A percentile compares a stretch with the other conserved stretches of the same genome.
Conservation (phyloP, 1,284 basidiomycete species). For the Malassezia sp. region DNA sequence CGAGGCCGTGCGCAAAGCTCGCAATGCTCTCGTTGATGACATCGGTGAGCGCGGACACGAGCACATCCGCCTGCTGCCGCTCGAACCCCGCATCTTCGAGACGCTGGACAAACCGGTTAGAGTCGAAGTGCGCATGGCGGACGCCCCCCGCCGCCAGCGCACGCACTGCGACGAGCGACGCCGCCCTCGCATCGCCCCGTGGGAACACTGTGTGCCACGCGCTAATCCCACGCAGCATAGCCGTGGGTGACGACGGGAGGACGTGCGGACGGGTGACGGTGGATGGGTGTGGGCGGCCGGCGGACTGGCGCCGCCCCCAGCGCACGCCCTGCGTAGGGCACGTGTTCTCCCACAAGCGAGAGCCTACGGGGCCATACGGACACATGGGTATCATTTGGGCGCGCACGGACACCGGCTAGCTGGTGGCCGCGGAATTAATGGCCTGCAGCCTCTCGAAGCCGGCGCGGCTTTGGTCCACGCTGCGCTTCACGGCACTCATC, state of each 20-base stretch:
- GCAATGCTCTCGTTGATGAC: constrained; percentile 42
- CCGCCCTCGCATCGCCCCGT: too few species aligned
- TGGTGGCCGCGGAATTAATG: constrained; percentile 13
- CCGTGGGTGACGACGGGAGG: too few species aligned
- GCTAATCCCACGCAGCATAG: too few species aligned
- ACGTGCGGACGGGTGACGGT: too few species aligned
- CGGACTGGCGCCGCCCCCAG: too few species aligned
- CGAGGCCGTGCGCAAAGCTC: constrained; percentile 36
- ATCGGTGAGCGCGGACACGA: constrained; percentile 37
- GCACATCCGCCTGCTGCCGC: constrained; percentile 37
- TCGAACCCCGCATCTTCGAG: constrained; percentile 42
- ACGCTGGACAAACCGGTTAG: constrained; percentile 38
- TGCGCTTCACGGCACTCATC: constrained; percentile 68
- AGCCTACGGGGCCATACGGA: neutral
- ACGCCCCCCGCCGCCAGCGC: too few species aligned
- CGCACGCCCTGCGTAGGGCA: too few species aligned
- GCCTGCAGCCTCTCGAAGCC: constrained; percentile 57
- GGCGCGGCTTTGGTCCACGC: constrained; percentile 64
- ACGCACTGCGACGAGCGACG: too few species aligned
- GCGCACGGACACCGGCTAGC: neutral
- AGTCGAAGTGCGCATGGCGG: constrained; percentile 33
- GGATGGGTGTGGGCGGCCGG: too few species aligned
- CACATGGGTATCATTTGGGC: neutral
- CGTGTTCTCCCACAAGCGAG: neutral
- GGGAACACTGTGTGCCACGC: too few species aligned